These are phyloP conservation scores for Penicillium sp. DNA, from an alignment of 2,329 filamentous ascomycete species.

Conservation along the genomic window DNA sequence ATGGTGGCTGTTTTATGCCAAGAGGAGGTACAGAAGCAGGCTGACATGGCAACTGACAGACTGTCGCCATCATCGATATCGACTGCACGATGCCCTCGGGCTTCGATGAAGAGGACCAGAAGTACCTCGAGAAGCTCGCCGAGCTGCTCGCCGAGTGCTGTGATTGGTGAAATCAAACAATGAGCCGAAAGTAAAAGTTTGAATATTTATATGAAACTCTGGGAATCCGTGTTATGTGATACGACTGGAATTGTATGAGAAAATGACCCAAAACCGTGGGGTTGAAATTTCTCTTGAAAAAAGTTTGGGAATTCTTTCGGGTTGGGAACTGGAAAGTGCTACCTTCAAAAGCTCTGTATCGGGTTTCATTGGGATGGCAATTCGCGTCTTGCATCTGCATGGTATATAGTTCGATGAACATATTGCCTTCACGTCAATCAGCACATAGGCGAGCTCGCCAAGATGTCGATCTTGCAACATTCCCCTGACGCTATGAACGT, in stretches of 20 bases:
- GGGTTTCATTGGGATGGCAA: not conserved
- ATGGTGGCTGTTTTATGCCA: not conserved
- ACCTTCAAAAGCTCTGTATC: not conserved
- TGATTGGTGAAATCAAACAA: conserved; percentile 36
- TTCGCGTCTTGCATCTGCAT: not conserved
- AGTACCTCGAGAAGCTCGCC: conserved; percentile 46
- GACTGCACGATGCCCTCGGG: conserved; percentile 47
- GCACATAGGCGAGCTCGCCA: not conserved
- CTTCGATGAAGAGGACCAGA: conserved; percentile 49
- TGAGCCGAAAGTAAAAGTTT: not conserved
- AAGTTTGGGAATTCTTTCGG: conserved; percentile 3
- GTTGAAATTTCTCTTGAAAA: not conserved
- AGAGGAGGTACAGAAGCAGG: not conserved
- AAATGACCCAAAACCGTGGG: not conserved
- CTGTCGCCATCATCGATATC: conserved; percentile 52
- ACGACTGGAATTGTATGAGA: conserved; percentile 11
- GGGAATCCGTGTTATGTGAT: conserved; percentile 7
- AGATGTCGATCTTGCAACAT: not conserved
- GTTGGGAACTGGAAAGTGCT: not conserved
- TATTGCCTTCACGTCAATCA: not conserved
- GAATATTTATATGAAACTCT: not conserved
- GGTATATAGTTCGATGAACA: not conserved
- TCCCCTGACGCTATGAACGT: not conserved
- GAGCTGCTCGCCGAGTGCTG: conserved; percentile 42
- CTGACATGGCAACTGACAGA: conserved; percentile 30